Conservation (phyloP, 2,329 filamentous ascomycete genomes). For the Aspergillus clavatus region DNA sequence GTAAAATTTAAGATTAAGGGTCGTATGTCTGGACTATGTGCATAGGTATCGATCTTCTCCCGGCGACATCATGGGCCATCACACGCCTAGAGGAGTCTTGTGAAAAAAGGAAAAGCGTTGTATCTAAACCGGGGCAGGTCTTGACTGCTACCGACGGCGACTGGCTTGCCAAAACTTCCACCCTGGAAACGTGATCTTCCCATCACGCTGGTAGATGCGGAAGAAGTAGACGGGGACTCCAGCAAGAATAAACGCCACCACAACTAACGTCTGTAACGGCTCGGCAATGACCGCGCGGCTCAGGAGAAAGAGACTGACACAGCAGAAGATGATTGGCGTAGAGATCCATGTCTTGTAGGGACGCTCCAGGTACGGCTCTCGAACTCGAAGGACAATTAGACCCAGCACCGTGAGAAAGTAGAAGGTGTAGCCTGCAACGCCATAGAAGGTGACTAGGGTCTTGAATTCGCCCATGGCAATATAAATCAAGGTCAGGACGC, state of each 20-base stretch:
- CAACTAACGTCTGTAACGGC: conserved; percentile 82
- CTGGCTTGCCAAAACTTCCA: conserved; percentile 44
- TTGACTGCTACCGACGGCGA: not conserved
- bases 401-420: conserved; percentile 95
- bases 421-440: conserved; percentile 93
- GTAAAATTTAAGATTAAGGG: not conserved
- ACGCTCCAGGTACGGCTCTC: conserved; percentile 79
- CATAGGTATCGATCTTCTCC: conserved; percentile 22
- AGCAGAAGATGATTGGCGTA: conserved; percentile 97
- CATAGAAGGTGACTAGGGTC: conserved; percentile 93
- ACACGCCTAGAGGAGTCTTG: not conserved
- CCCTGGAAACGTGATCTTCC: conserved; percentile 27
- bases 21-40: conserved; percentile 12
- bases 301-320: conserved; percentile 87
- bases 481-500: conserved; percentile 67
- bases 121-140: conserved; percentile 7
- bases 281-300: conserved; percentile 85
- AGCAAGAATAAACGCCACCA: conserved; percentile 75
- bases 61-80: not conserved
- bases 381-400: conserved; percentile 81
- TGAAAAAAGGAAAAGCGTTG: conserved; percentile 1
- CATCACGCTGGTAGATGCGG: conserved; percentile 66
- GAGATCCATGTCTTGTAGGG: conserved; percentile 96
- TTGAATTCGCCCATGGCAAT: conserved; percentile 83
- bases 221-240: conserved; percentile 88